Evolutionary conservation across 2,329 filamentous ascomycete genomes (phyloP), one percentile per base, ranked within the genome.

Genomic region (Fusarium austroafricanum): DNA sequence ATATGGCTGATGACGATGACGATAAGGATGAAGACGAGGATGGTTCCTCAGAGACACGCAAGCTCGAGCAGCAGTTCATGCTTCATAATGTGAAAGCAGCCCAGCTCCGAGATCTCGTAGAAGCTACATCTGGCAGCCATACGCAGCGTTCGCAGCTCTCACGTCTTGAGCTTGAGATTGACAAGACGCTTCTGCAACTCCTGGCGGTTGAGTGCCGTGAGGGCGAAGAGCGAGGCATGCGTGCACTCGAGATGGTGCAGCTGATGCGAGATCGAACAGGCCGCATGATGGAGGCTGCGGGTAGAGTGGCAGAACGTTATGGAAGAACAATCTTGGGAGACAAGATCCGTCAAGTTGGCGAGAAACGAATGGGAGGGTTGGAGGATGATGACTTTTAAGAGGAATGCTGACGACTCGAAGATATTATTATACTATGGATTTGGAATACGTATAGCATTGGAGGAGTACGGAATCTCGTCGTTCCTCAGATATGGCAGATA

Each of bases 161-260:
- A 15, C 85, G 88, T 38, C 85, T 93, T 55, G 92, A 97, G 78
- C 82, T 96, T 43, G 93, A 96, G 43, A 88, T 97, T 37, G 94
- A 99, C 82, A 97, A 97, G 82, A 89, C 91, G 42, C 83, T 99
- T 50, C 83, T 99, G 67, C 94, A 97, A 82, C 86, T 98, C 77
- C 83, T 99, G 75, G 94, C 93, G 4, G 83, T 91, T 9, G 96
- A 98, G 82, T 99, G 96, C 77, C 89, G 94, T 61, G 93, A 96
- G 70, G 93, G 94, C 43, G 96, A 99, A 78, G 94, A 98, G 67
- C 86, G 92, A 29, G 95, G 94, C 8, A 97, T 97, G 93, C 93
- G 95, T 71, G 95, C 95, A 1, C 83, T 99, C 35, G 96, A 99
- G 80, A 87, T 98, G 73, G 96, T 97, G 29, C 85, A 87, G 65